Conservation (phyloP, 495 filamentous ascomycete species). For the Jackrogersella multiformis region DNA sequence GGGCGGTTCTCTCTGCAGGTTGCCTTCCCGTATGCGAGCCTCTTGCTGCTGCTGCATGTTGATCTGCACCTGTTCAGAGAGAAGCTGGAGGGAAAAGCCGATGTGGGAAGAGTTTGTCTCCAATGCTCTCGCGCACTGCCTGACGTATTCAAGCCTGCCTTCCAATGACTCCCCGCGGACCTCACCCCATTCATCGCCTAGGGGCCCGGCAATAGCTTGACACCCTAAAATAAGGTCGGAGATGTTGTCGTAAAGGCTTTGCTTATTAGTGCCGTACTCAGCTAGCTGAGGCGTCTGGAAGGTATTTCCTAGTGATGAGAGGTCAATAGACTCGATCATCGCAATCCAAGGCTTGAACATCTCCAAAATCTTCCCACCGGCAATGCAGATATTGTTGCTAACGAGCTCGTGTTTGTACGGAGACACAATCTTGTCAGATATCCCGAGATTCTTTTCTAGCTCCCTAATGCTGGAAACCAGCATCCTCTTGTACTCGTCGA, state of each 20-base stretch:
- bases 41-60: conserved; percentile 56
- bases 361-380: conserved; percentile 80
- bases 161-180: conserved; percentile 91
- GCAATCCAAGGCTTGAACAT: conserved; percentile 88
- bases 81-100: conserved; percentile 83
- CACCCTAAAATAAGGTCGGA: conserved; percentile 87
- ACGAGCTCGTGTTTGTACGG: conserved; percentile 74
- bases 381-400: conserved; percentile 76
- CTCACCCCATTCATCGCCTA: conserved; percentile 95
- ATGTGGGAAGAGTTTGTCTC: conserved; percentile 89
- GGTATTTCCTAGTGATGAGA: conserved; percentile 74
- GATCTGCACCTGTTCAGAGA: conserved; percentile 77
- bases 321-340: conserved; percentile 86
- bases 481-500: conserved; percentile 84
- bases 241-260: conserved; percentile 89
- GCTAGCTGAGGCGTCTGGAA: conserved; percentile 85
- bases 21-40: conserved; percentile 51
- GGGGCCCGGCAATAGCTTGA: conserved; percentile 85
- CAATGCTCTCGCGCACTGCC: conserved; percentile 76
- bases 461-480: conserved; percentile 83
- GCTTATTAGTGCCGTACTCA: conserved; percentile 90
- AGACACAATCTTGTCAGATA: conserved; percentile 80
- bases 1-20: conserved; percentile 47
- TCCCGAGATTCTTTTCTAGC: conserved; percentile 81
- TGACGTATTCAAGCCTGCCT: conserved; percentile 80